Base-by-base conservation (phyloP, 495 filamentous ascomycete genomes). In the Delitschia confertaspora region DNA sequence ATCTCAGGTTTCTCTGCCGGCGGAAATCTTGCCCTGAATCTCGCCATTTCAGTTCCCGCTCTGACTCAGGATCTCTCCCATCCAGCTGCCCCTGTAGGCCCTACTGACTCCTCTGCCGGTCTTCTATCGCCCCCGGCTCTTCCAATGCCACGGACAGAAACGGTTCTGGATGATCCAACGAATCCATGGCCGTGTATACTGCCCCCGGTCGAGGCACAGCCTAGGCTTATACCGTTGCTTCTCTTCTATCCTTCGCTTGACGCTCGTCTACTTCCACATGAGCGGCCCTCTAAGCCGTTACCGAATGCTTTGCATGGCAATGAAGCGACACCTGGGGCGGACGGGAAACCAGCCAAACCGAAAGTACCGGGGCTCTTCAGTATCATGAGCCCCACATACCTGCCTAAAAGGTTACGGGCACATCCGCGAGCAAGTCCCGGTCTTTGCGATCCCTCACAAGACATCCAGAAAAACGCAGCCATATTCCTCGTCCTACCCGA, bases 401-500 rank as follows among this genome's bases (percentile, higher is more conserved):
- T 49, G 0, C 53, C 56, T 6, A 39, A 34, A 10, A 42, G 38
- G 14, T 20, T 48, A 8, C 30, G 55, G 9, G 35, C 43, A 1
- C 50, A 54, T 22, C 57, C 46, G 1, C 48, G 49, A 7, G 54
- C 53, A 13, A 50, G 50, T 13, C 61, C 61, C 3, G 61, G 61
- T 3, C 48, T 64, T 11, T 50, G 44, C 4, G 45, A 57, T 37
- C 51, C 51, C 6, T 16, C 17, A 3, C 31, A 46, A 3, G 34
- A 45, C 18, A 32, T 64, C 20, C 55, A 63, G 31, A 37, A 37
- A 38, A 47, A 56, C 8, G 60, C 60, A 10, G 45, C 55, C 22
- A 55, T 61, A n/a, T 50, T 62, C 10, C 56, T 64, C 4, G 57
- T 63, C 14, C 43, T 64, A n/a, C 55, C 58, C 3, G 61, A 56